Base-by-base conservation (phyloP, 2,329 filamentous ascomycete species). In the Curvularia spicifera region DNA sequence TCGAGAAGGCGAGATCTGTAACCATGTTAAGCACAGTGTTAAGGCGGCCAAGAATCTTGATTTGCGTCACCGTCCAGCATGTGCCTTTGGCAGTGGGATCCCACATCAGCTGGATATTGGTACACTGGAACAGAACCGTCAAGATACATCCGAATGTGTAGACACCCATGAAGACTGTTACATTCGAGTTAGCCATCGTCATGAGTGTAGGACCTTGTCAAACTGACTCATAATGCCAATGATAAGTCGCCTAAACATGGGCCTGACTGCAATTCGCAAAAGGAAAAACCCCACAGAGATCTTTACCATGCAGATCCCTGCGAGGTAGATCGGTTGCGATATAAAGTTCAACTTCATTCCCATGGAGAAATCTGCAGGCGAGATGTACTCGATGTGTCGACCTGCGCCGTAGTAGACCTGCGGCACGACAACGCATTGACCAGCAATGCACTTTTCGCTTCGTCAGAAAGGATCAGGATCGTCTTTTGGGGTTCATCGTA, bases 101-200 rank as follows among this genome's bases (percentile, higher is more conserved):
- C 82, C 82, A 85, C 28, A 78, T 74, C 0, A 79, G 59, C 5
- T 77, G 73, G 1, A 84, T 68, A 42, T 84, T 76, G 5, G 75
- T 77, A 48, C 83, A 85, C 57, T 85, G 81, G 1, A 83, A 67
- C 1, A 84, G 55, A 1, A 84, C 60, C 0, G 82, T 83, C 70
- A 83, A 74, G 53, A 79, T 77, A 62, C 81, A 81, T 4, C 76
- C 76, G 3, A 80, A 59, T 2, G 77, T 79, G 57, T 83, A 83
- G 20, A 76, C 60, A 8, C 71, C 65, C 60, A 83, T 73, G 61
- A 83, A 82, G 0, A 64, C 80, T 81, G 37, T 8, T 5, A n/a
- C 35, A 18, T 28, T 33, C 1, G 42, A n/a, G 4, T 65, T 35
- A 61, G 53, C 40, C 24, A 42, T 28, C 4, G 3, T 12, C 22